Percentiles rank a stretch among this genome's conserved stretches.
Conservation (phyloP, 108 stramenopile genomes). For the Nitzschia palea region DNA sequence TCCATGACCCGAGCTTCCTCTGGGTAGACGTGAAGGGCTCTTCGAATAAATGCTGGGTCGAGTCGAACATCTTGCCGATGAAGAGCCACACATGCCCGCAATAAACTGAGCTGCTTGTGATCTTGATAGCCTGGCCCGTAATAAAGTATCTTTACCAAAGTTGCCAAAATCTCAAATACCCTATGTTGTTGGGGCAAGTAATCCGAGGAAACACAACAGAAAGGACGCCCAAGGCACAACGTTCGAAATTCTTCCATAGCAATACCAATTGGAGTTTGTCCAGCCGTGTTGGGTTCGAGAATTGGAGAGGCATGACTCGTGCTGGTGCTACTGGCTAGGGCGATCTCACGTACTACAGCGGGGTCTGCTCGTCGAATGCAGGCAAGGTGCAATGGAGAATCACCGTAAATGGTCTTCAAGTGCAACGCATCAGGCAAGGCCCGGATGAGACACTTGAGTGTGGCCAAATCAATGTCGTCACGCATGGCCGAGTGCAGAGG, state of each 20-base stretch:
- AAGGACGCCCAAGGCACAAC: slow-evolving; percentile 9
- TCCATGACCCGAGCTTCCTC: slow-evolving; percentile 41
- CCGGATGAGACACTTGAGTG: slow-evolving; percentile 41
- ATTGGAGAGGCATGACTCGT: slow-evolving; percentile 17
- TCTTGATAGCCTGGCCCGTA: slow-evolving; percentile 33
- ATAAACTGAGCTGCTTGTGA: slow-evolving; percentile 26
- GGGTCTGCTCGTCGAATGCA: slow-evolving; percentile 34
- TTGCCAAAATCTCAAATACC: slow-evolving; percentile 33
- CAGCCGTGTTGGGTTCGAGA: slow-evolving; percentile 37
- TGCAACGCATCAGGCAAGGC: slow-evolving; percentile 49
- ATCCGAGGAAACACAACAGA: slow-evolving; percentile 18
- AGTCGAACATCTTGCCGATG: slow-evolving; percentile 49
- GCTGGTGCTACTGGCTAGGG: slow-evolving; percentile 26
- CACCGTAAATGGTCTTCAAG: slow-evolving; percentile 45
- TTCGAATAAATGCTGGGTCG: slow-evolving; percentile 53
- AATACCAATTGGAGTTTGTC: slow-evolving; percentile 57
- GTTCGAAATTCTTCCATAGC: slow-evolving; percentile 48
- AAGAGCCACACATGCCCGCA: slow-evolving; percentile 46
- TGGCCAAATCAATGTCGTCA: slow-evolving; percentile 28
- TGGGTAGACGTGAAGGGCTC: slow-evolving; percentile 39
- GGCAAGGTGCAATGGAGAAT: slow-evolving; percentile 49
- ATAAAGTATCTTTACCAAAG: slow-evolving; percentile 41
- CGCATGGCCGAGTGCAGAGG: slow-evolving; percentile 56
- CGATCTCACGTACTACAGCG: slow-evolving; percentile 44
- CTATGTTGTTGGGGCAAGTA: slow-evolving; percentile 22